These are phyloP conservation scores for Zarea fungicola DNA, from an alignment of 2,329 filamentous ascomycete genomes.

Conservation along the genomic window DNA sequence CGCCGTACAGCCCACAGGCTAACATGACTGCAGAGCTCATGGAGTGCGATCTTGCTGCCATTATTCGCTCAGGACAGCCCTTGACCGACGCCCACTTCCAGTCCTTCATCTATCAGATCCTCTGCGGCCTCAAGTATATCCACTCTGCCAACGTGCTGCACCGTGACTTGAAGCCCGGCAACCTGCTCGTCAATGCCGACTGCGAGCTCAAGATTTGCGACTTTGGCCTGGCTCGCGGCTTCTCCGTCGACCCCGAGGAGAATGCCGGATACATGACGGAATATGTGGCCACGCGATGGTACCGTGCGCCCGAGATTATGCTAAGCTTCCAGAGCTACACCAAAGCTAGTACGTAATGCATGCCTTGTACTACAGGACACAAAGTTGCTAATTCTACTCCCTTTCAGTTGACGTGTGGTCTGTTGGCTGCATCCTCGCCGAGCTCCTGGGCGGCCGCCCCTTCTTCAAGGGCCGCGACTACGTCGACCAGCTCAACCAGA, in stretches of 20 bases:
- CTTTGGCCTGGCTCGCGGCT: constrained; percentile 92
- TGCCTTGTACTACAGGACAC: neutral
- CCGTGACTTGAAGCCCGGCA: constrained; percentile 94
- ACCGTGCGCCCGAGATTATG: constrained; percentile 94
- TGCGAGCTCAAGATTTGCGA: constrained; percentile 99
- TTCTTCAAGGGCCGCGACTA: constrained; percentile 99
- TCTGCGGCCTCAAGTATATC: constrained; percentile 98
- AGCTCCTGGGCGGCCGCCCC: constrained; percentile 88
- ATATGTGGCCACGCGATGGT: constrained; percentile 98
- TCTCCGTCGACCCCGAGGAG: constrained; percentile 95
- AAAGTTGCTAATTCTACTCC: neutral
- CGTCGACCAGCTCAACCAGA: constrained; percentile 98
- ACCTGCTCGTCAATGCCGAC: constrained; percentile 95
- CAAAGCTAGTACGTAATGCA: constrained; percentile 82
- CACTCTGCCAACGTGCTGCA: constrained; percentile 98
- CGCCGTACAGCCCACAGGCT: neutral
- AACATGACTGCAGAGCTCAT: constrained; percentile 70
- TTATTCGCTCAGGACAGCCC: constrained; percentile 94
- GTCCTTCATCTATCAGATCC: constrained; percentile 99
- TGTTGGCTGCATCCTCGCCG: constrained; percentile 93
- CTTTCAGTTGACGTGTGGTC: constrained; percentile 93
- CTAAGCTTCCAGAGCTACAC: constrained; percentile 99
- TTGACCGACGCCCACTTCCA: constrained; percentile 98
- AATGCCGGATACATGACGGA: constrained; percentile 99
- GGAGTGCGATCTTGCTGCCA: constrained; percentile 97